Conservation (phyloP, 164 flowering plant species). For the Buxus sempervirens region DNA sequence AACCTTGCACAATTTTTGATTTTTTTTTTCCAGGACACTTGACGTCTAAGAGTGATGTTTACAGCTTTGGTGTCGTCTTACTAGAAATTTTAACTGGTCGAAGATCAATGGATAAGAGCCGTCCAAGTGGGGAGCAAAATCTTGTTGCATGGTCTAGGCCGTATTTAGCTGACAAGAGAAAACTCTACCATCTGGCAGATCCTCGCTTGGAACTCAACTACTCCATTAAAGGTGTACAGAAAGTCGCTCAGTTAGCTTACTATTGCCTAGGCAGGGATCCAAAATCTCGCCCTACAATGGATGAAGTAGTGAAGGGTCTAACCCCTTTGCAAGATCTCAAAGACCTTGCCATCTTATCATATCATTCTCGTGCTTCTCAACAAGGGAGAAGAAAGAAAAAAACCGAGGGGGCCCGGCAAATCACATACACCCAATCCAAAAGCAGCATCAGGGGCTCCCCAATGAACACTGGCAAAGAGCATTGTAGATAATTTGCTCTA, state of each 20-base stretch:
- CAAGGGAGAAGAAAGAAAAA: slow-evolving; percentile 64
- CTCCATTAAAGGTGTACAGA: slow-evolving; percentile 82
- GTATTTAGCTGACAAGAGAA: slow-evolving; percentile 66
- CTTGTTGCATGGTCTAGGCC: slow-evolving; percentile 87
- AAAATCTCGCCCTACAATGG: slow-evolving; percentile 83
- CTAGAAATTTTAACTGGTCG: slow-evolving; percentile 92
- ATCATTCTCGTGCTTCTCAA: slow-evolving; percentile 63
- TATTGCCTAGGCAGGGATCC: slow-evolving; percentile 82
- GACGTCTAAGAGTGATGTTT: slow-evolving; percentile 91
- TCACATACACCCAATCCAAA: slow-evolving; percentile 31
- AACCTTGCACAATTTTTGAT: neutral
- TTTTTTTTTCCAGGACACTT: slow-evolving; percentile 64
- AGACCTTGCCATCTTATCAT: slow-evolving; percentile 68
- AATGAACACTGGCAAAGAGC: slow-evolving; percentile 43
- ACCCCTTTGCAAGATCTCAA: slow-evolving; percentile 72
- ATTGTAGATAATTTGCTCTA: slow-evolving; percentile 22
- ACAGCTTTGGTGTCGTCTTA: slow-evolving; percentile 90
- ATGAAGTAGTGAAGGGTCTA: slow-evolving; percentile 72
- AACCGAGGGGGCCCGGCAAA: slow-evolving; percentile 46
- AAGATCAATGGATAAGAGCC: slow-evolving; percentile 92
- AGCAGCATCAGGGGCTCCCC: slow-evolving; percentile 48
- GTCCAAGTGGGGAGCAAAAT: slow-evolving; percentile 85
- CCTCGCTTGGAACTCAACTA: slow-evolving; percentile 80
- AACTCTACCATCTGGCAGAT: slow-evolving; percentile 71
- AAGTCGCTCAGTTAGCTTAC: slow-evolving; percentile 70